Percentiles rank a stretch among this genome's conserved stretches.
phyloP scores from a whole-genome alignment of 1,284 basidiomycete genomes.

The Trichosporon inkin region DNA sequence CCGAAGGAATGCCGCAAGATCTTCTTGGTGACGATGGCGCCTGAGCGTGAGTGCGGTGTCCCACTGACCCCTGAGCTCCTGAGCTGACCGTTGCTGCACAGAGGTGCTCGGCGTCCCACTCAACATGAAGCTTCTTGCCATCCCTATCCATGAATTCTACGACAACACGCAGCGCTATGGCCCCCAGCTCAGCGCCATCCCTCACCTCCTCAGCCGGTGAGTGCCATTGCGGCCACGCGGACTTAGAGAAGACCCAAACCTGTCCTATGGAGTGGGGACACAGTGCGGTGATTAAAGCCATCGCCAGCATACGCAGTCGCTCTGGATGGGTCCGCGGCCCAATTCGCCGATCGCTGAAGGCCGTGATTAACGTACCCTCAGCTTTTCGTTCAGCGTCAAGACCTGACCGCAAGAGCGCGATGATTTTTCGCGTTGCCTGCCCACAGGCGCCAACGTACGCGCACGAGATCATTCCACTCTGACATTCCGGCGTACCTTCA shows the following conservation, averaged over 20 bases:
- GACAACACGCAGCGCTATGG: constrained; percentile 94
- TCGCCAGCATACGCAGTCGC: neutral
- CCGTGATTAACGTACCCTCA: neutral
- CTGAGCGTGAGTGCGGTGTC: constrained; percentile 60
- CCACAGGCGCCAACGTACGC: neutral
- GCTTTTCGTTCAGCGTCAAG: constrained; percentile 6
- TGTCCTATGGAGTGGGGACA: neutral
- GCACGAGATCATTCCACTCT: neutral
- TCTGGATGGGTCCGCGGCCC: neutral
- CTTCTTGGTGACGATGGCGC: constrained; percentile 91
- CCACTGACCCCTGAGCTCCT: neutral
- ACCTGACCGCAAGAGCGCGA: neutral
- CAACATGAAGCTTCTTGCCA: constrained; percentile 97
- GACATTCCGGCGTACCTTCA: neutral
- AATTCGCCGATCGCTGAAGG: neutral
- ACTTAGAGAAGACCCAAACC: too few species aligned
- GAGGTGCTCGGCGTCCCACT: constrained; percentile 93
- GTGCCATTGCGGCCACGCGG: constrained; percentile 30
- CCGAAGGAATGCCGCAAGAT: constrained; percentile 98
- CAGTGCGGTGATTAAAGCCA: neutral
- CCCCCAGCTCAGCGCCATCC: constrained; percentile 89
- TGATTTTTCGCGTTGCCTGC: too few species aligned
- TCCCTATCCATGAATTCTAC: constrained; percentile 93
- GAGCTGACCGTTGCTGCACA: constrained; percentile 49
- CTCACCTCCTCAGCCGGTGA: constrained; percentile 83